These are phyloP conservation scores for Vicia villosa DNA, from an alignment of 306 rosid genomes.

Conservation along the genomic window DNA sequence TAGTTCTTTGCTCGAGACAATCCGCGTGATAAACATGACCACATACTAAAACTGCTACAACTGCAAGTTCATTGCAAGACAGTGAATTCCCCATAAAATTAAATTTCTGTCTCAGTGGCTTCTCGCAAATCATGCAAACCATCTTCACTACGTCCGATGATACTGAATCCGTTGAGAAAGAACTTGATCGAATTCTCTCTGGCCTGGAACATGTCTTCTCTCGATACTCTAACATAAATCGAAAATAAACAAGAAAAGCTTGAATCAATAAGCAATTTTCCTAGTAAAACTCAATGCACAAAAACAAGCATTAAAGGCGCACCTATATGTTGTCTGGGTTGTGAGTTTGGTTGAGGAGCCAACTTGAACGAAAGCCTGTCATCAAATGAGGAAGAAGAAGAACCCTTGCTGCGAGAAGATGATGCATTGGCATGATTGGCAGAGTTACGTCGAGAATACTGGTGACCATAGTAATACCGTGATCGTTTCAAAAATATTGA, in stretches of 20 bases:
- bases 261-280: not conserved
- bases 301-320: constrained; percentile 17
- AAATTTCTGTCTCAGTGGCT: constrained; percentile 60
- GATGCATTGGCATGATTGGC: constrained; percentile 61
- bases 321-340: constrained; percentile 54
- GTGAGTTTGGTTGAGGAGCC: constrained; percentile 58
- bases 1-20: constrained; percentile 77
- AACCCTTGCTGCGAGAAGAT: constrained; percentile 66
- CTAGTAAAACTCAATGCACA: not conserved
- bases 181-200: constrained; percentile 69
- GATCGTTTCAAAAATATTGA: constrained; percentile 78
- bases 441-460: constrained; percentile 79
- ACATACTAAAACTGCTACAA: constrained; percentile 80
- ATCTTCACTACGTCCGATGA: constrained; percentile 53
- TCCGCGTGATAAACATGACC: constrained; percentile 90
- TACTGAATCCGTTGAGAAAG: constrained; percentile 45
- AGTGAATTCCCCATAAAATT: constrained; percentile 49
- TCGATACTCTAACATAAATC: constrained; percentile 44
- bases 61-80: constrained; percentile 60
- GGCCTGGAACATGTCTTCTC: constrained; percentile 61
- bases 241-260: not conserved
- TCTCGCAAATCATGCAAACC: constrained; percentile 73
- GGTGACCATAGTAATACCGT: constrained; percentile 79
- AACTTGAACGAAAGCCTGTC: constrained; percentile 65
- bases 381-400: constrained; percentile 46